phyloP scores from a whole-genome alignment of 306 rosid genomes.

The Psophocarpus tetragonolobus region DNA sequence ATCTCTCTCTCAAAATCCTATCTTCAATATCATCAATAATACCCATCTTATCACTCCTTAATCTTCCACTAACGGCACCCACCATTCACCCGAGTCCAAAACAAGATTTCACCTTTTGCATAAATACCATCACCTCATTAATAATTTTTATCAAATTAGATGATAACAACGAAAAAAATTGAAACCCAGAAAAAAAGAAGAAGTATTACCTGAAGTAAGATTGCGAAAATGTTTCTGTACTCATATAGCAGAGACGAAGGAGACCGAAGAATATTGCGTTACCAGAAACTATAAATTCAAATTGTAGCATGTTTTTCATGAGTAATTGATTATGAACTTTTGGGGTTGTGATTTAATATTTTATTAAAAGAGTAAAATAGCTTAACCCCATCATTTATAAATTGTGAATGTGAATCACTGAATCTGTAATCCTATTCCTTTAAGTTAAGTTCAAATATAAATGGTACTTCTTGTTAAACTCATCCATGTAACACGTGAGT shows the following conservation, averaged over 20 bases:
- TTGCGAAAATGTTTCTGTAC: not conserved
- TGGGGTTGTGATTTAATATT: not conserved
- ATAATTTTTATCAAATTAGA: conserved; percentile 10
- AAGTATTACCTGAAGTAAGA: conserved; percentile 30
- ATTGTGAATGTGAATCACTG: not conserved
- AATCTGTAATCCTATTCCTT: too few relatives aligned
- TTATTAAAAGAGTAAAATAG: not conserved
- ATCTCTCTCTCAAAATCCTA: conserved; percentile 22
- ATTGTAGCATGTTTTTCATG: not conserved
- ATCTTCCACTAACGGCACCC: not conserved
- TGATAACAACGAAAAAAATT: not conserved
- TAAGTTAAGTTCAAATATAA: too few relatives aligned
- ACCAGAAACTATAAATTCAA: not conserved
- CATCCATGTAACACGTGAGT: too few relatives aligned
- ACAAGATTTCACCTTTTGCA: conserved; percentile 9
- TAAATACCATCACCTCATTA: conserved; percentile 2
- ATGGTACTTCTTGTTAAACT: too few relatives aligned
- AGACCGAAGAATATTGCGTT: not conserved
- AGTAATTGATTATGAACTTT: not conserved
- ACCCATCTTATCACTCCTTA: not conserved
- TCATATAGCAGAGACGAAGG: not conserved
- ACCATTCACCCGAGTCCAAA: not conserved
- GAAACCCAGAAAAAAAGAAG: not conserved
- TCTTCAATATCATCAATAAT: not conserved
- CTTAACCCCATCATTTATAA: not conserved